Conservation (phyloP, 164 flowering plant genomes). For the Sedum album region DNA sequence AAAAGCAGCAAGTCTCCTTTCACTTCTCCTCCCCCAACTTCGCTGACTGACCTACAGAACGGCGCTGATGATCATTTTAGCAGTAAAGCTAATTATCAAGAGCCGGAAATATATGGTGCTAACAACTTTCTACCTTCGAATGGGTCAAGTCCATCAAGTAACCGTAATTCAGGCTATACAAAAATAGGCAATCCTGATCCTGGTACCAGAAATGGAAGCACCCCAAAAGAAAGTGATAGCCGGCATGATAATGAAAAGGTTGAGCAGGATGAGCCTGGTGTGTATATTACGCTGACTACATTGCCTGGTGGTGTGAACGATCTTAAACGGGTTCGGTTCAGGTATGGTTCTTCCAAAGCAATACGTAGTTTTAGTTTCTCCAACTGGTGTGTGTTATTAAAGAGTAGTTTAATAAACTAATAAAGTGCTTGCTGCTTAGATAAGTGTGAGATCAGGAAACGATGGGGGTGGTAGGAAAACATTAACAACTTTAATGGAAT, state of each 20-base stretch:
- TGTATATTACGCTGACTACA: constrained; percentile 82
- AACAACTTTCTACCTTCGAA: constrained; percentile 39
- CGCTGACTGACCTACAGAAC: constrained; percentile 34
- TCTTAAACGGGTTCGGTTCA: constrained; percentile 94
- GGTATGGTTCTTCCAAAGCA: constrained; percentile 34
- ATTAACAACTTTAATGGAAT: no score
- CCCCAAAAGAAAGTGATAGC: constrained; percentile 51
- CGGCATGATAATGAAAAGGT: constrained; percentile 74
- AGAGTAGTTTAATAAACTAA: no score
- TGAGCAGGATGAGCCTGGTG: constrained; percentile 98
- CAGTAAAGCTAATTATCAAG: constrained; percentile 34
- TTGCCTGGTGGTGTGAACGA: constrained; percentile 77
- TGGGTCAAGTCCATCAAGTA: constrained; percentile 37
- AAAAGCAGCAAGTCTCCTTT: constrained; percentile 48
- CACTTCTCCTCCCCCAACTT: constrained; percentile 38
- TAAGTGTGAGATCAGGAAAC: no score
- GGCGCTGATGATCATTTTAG: constrained; percentile 35
- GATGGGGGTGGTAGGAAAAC: no score
- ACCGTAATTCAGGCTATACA: constrained; percentile 36
- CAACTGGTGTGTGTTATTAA: background rate
- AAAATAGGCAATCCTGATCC: constrained; percentile 36
- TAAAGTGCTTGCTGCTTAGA: no score
- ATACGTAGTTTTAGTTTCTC: background rate
- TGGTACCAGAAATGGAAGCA: constrained; percentile 46
- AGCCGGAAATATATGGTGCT: constrained; percentile 42